Percentiles rank a stretch among this genome's conserved stretches.
These are phyloP conservation scores for Leccinellum luteum DNA, from an alignment of 768 basidiomycete genomes.

Conservation along the genomic window DNA sequence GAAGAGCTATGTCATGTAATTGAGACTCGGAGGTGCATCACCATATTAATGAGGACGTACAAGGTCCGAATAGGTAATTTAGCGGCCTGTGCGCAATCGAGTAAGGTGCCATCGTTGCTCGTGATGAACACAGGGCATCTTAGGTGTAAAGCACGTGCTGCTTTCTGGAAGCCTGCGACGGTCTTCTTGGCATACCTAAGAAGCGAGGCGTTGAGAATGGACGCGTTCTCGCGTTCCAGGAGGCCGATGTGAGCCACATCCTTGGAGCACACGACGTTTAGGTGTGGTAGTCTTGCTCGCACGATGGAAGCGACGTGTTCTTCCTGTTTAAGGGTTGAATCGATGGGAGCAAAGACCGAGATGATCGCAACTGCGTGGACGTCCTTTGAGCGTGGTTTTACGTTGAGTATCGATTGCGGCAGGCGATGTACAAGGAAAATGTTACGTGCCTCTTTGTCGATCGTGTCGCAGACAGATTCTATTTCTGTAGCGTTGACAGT, in stretches of 20 bases:
- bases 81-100: conserved; percentile 47
- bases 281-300: conserved; percentile 35
- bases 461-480: conserved; percentile 39
- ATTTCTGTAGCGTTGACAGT: conserved; percentile 44
- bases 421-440: neutral
- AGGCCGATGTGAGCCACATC: conserved; percentile 59
- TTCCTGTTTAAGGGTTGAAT: conserved; percentile 45
- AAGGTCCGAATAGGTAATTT: conserved; percentile 61
- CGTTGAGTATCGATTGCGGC: conserved; percentile 3
- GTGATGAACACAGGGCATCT: conserved; percentile 53
- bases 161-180: conserved; percentile 50
- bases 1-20: conserved; percentile 32
- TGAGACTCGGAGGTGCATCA: conserved; percentile 9
- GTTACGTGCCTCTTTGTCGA: conserved; percentile 30
- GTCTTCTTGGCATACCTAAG: conserved; percentile 56
- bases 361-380: conserved; percentile 41
- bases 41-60: conserved; percentile 24
- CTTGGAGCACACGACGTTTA: conserved; percentile 52
- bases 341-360: conserved; percentile 50
- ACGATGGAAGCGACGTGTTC: conserved; percentile 44
- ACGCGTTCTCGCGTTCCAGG: conserved; percentile 64
- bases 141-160: conserved; percentile 46
- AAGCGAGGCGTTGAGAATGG: conserved; percentile 66
- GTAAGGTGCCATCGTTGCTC: conserved; percentile 60
- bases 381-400: conserved; percentile 10